Base-by-base conservation (phyloP, 352 stramenopile species). In the Thraustochytrium striatum region DNA sequence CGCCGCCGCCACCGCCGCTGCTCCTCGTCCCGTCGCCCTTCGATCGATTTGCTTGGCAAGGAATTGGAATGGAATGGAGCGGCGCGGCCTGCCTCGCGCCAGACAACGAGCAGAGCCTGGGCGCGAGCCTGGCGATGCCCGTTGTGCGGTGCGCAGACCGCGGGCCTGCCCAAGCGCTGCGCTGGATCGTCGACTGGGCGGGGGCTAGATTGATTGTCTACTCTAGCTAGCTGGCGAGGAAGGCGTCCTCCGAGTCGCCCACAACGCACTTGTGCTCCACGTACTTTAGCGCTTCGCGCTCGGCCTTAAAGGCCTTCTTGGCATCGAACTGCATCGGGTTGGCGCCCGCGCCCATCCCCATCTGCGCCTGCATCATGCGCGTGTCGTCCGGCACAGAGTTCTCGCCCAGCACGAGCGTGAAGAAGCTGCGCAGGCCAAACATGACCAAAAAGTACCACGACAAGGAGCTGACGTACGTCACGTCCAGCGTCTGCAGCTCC, bases 401-500 rank as follows among this genome's bases (percentile, higher is more conserved):
- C 65, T 97, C 93, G 55, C 96, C 94, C 62, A 98, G 91, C 69
- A 97, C 94, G 47, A 99, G 88, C 82, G 89, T 91, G 68, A 98
- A 94, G 81, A 99, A 97, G 50, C 91, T 93, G 79, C 94, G 91
- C 80, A 99, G 91, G 82, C 95, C 96, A 83, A 98, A 99, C 91
- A 98, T 98, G 61, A 98, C 93, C 78, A 99, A 89, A 86, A 99
- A 98, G 85, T 99, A 99, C 95, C 95, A 98, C 78, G 90, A 97
- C 25, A 98, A 89, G 62, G 89, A 97, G 33, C 89, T 97, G 32
- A 99, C 96, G 85, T 99, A 99, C 70, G 90, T 97, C 58, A 97
- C 95, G 82, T 99, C 95, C 36, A 99, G 87, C 33, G 93, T 98
- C 61, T 88, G 92, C 65, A 98, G 89, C 75, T 98, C 92, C 86